A percentile compares a stretch with the other conserved stretches of the same genome.
Evolutionary conservation across 2,329 filamentous ascomycete species (phyloP).

Genomic region (Periconia sp.): DNA sequence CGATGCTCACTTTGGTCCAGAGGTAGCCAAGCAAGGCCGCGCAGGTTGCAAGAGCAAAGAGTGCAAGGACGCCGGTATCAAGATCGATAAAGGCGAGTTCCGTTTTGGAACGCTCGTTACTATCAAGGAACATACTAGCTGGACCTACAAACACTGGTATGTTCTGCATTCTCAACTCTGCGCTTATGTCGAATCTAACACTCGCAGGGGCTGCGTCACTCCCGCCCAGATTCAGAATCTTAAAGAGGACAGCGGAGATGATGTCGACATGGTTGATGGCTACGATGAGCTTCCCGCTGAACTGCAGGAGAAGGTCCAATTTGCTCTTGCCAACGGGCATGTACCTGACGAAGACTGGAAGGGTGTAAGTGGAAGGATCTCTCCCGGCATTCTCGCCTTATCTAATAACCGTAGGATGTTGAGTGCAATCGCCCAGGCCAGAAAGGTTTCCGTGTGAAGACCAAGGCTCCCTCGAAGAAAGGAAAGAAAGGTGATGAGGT

Average conservation of each 20-base stretch:
- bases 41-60: constrained; percentile 73
- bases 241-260: constrained; percentile 61
- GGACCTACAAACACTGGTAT: constrained; percentile 88
- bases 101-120: constrained; percentile 78
- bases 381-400: constrained; percentile 39
- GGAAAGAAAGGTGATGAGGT: constrained; percentile 31
- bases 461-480: constrained; percentile 36
- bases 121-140: constrained; percentile 66
- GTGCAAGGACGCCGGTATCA: constrained; percentile 73
- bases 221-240: constrained; percentile 73
- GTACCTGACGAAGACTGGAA: constrained; percentile 88
- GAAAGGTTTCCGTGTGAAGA: constrained; percentile 63
- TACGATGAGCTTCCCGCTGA: constrained; percentile 77
- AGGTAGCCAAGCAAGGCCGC: constrained; percentile 72
- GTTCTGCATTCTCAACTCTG: constrained; percentile 23
- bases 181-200: constrained; percentile 18
- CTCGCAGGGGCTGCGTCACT: constrained; percentile 82
- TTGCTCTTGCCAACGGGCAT: constrained; percentile 76
- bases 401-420: constrained; percentile 63
- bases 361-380: constrained; percentile 67
- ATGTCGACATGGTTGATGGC: constrained; percentile 76
- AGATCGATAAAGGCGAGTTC: constrained; percentile 74
- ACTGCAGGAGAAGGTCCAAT: constrained; percentile 73
- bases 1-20: too few species aligned
- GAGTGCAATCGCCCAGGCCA: constrained; percentile 74